Percentiles rank a stretch among this genome's conserved stretches.
phyloP scores from a whole-genome alignment of 2,329 filamentous ascomycete species.

The Sclerotiophoma versabilis region DNA sequence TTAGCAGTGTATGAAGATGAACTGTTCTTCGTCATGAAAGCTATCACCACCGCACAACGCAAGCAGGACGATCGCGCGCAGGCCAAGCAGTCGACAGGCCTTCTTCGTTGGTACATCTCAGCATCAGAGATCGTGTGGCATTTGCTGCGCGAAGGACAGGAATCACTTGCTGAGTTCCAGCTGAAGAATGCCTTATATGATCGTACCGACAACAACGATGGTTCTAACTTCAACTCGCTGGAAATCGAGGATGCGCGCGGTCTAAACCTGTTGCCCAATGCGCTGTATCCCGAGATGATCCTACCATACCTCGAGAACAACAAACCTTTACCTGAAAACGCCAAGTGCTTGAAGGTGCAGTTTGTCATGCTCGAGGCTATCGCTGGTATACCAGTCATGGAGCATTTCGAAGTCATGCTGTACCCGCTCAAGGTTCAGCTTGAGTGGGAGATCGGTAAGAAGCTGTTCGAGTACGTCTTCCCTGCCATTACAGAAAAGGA shows the following conservation, averaged over 20 bases:
- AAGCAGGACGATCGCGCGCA: constrained; percentile 72
- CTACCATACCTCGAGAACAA: constrained; percentile 79
- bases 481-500: constrained; percentile 72
- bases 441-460: constrained; percentile 90
- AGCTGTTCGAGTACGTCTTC: constrained; percentile 96
- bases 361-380: constrained; percentile 99
- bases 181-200: constrained; percentile 91
- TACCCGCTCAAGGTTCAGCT: constrained; percentile 94
- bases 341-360: constrained; percentile 90
- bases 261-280: constrained; percentile 86
- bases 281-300: constrained; percentile 95
- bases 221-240: constrained; percentile 91
- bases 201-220: constrained; percentile 94
- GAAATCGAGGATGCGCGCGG: constrained; percentile 88
- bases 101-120: constrained; percentile 92
- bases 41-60: constrained; percentile 93
- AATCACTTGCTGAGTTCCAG: constrained; percentile 92
- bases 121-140: constrained; percentile 98
- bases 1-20: constrained; percentile 92
- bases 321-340: constrained; percentile 63
- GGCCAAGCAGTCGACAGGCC: constrained; percentile 74
- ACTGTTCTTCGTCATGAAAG: constrained; percentile 99
- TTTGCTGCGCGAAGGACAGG: constrained; percentile 83
- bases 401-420: constrained; percentile 93
- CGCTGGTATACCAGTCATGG: constrained; percentile 95